A percentile compares a stretch with the other conserved stretches of the same genome.
These are phyloP conservation scores for Apiospora marii DNA, from an alignment of 2,329 filamentous ascomycete genomes.

Conservation along the genomic window DNA sequence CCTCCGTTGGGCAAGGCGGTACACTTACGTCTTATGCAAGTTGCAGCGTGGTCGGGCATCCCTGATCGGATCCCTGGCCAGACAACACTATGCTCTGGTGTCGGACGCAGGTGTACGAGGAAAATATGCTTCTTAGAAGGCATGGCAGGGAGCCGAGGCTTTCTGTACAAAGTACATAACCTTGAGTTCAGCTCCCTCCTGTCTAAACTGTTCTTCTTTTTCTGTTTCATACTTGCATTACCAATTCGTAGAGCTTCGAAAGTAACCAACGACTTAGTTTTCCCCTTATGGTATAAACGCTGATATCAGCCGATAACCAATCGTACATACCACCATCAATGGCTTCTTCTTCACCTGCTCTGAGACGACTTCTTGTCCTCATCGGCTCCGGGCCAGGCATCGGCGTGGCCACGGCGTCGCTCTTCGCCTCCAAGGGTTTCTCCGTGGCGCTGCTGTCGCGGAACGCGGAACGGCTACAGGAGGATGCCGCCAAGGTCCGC, in stretches of 20 bases:
- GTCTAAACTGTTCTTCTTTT: neutral
- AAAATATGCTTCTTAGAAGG: no score
- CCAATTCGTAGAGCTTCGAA: neutral
- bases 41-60: no score
- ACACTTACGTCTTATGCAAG: no score
- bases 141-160: no score
- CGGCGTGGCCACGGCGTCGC: neutral
- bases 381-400: constrained; percentile 3
- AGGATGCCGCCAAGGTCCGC: neutral
- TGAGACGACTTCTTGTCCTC: constrained; percentile 2
- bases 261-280: no score
- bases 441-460: neutral
- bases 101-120: no score
- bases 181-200: no score
- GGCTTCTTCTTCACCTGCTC: neutral
- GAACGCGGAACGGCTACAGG: neutral
- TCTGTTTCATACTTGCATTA: neutral
- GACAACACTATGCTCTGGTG: no score
- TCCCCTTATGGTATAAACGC: no score
- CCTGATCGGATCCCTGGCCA: no score
- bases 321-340: neutral
- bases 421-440: constrained; percentile 6
- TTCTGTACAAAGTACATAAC: no score
- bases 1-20: no score
- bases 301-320: neutral